A percentile compares a stretch with the other conserved stretches of the same genome.
phyloP scores from a whole-genome alignment of 345 rosid species.

The Gynandropsis gynandra region DNA sequence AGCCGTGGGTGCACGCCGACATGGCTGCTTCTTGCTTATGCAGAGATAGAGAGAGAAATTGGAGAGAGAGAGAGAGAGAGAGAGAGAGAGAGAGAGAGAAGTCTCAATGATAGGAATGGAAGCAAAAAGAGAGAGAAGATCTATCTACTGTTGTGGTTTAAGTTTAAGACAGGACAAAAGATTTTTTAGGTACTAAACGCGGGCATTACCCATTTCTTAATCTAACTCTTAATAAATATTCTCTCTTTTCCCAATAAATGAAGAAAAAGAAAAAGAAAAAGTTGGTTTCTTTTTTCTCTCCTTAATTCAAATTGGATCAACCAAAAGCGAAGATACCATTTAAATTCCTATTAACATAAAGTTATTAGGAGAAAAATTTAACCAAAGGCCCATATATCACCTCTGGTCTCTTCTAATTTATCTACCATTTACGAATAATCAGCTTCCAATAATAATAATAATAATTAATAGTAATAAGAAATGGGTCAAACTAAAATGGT shows the following conservation, averaged over 20 bases:
- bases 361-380: too few species aligned
- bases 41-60: constrained; percentile 40
- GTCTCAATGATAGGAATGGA: constrained; percentile 9
- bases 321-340: too few species aligned
- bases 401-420: too few species aligned
- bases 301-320: too few species aligned
- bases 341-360: too few species aligned
- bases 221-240: constrained; percentile 1
- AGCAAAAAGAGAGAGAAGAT: constrained; percentile 17
- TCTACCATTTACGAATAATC: too few species aligned
- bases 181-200: constrained; percentile 29
- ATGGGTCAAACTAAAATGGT: too few species aligned
- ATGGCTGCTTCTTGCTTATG: constrained; percentile 30
- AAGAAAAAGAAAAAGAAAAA: not conserved
- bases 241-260: not conserved
- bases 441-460: too few species aligned
- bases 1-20: constrained; percentile 43
- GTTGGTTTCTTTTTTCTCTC: constrained; percentile 6
- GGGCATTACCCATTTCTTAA: constrained; percentile 29
- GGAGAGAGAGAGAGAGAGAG: constrained; percentile 19
- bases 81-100: not conserved
- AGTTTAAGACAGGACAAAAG: constrained; percentile 29
- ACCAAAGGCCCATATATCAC: too few species aligned
- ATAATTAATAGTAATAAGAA: too few species aligned
- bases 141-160: constrained; percentile 24